Base-by-base conservation (phyloP, 805 yeast species). In the Sugiyamaella boreocaroliniensis region DNA sequence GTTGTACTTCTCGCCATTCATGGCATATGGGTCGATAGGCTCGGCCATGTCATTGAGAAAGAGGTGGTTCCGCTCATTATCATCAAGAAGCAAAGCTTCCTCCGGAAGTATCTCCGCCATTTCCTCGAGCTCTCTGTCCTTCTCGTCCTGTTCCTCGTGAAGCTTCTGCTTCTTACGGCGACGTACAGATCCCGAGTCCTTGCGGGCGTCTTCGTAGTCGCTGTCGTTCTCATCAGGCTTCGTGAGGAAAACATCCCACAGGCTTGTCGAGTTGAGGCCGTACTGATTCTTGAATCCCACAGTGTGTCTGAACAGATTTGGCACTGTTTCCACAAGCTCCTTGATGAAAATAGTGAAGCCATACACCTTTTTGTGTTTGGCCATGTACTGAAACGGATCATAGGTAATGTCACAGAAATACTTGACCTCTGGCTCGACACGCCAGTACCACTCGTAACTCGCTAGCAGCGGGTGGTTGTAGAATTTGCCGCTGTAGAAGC, bases 361-460 rank as follows among this genome's bases (percentile, higher is more conserved):
- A 64, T 90, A 90, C 59, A 77, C 79, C 68, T 90, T 90, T 45
- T 80, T 78, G 54, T 65, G 63, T 47, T 72, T 73, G 48, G 78
- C 78, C 97, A 92, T 89, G 61, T 85, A 88, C 14, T 76, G 59
- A 64, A 92, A 93, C 12, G 97, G 96, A 69, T 92, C 98, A 69
- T 90, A 89, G 0, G 96, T 85, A 51, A 89, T 68, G 67, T 92
- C 97, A 69, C 99, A 92, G 66, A 76, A 89, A 64, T 88, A 89
- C 58, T 86, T 83, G 42, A 92, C 93, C 58, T 85, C 85, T 2
- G 98, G 98, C 68, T 93, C 99, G 11, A 93, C 89, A 52, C 98
- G 76, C 97, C 97, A 90, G 70, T 89, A 92, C 95, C 96, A 92
- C 56, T 89, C 89, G 52, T 81, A 76, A 55, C 81, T 76, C 48